These are phyloP conservation scores for Dendrobium nobile DNA, from an alignment of 106 monocot genomes.

Conservation along the genomic window DNA sequence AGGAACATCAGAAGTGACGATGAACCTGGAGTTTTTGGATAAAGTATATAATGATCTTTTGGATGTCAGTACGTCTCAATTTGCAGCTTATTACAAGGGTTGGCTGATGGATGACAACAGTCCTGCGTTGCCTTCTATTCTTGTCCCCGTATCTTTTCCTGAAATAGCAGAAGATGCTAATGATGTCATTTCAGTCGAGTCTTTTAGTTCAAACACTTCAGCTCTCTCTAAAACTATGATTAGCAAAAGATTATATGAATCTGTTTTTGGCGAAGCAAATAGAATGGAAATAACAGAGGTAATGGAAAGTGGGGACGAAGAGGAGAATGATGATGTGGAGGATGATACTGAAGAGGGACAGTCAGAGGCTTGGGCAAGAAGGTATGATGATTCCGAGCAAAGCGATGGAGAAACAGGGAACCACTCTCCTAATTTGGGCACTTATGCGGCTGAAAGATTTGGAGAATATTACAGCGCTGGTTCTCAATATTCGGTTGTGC, in stretches of 20 bases:
- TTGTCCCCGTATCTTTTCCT: constrained; percentile 7
- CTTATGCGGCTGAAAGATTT: background rate
- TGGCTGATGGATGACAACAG: constrained; percentile 38
- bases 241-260: constrained; percentile 15
- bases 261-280: constrained; percentile 16
- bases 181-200: constrained; percentile 9
- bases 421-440: background rate
- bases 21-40: constrained; percentile 32
- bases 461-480: constrained; percentile 6
- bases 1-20: constrained; percentile 4
- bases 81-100: constrained; percentile 58
- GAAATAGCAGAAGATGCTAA: constrained; percentile 4
- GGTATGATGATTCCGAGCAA: background rate
- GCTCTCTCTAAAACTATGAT: constrained; percentile 15
- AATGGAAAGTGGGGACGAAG: constrained; percentile 1
- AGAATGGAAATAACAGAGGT: constrained; percentile 5
- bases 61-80: constrained; percentile 36
- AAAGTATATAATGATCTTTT: constrained; percentile 30
- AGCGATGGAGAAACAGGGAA: background rate
- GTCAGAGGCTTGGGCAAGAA: background rate
- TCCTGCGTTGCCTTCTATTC: constrained; percentile 30
- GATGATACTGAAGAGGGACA: constrained; percentile 9
- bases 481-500: constrained; percentile 3
- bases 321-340: background rate
- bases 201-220: constrained; percentile 11